phyloP scores from a whole-genome alignment of 345 rosid genomes.

The Aegle marmelos region DNA sequence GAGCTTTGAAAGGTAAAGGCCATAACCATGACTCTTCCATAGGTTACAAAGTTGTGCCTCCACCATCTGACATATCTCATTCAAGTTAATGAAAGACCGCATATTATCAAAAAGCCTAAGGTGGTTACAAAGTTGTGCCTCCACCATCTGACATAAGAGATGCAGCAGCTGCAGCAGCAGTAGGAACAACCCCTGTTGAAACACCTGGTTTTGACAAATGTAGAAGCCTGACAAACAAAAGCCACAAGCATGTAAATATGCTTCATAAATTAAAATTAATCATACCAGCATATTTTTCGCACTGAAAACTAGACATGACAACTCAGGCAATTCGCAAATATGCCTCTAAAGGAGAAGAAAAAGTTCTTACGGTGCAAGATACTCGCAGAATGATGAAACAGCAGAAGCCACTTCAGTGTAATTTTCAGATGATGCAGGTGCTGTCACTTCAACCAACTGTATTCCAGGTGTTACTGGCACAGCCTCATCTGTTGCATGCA shows the following conservation, averaged over 20 bases:
- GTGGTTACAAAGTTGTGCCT: constrained; percentile 54
- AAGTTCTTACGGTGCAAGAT: constrained; percentile 83
- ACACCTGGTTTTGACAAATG: constrained; percentile 90
- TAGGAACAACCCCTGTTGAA: constrained; percentile 85
- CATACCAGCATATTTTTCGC: background rate
- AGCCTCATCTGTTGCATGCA: constrained; percentile 88
- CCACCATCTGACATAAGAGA: constrained; percentile 98
- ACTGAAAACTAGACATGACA: background rate
- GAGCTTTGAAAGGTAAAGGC: background rate
- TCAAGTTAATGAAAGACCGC: background rate
- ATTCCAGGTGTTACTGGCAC: constrained; percentile 94
- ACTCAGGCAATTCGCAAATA: background rate
- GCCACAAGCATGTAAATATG: background rate
- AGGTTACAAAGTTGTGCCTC: too few species aligned
- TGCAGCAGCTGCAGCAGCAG: constrained; percentile 96
- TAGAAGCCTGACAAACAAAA: constrained; percentile 58
- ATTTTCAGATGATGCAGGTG: constrained; percentile 85
- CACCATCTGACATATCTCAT: background rate
- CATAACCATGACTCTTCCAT: background rate
- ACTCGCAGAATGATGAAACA: constrained; percentile 86
- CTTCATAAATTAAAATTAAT: background rate
- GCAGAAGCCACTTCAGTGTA: constrained; percentile 79
- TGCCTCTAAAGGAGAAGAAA: background rate
- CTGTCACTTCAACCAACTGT: constrained; percentile 93
- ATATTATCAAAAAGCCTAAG: background rate